Percentiles rank a stretch among this genome's conserved stretches.
These are phyloP conservation scores for Keqinozyma sinolaborantium DNA, from an alignment of 1,139 yeast genomes.

Conservation along the genomic window DNA sequence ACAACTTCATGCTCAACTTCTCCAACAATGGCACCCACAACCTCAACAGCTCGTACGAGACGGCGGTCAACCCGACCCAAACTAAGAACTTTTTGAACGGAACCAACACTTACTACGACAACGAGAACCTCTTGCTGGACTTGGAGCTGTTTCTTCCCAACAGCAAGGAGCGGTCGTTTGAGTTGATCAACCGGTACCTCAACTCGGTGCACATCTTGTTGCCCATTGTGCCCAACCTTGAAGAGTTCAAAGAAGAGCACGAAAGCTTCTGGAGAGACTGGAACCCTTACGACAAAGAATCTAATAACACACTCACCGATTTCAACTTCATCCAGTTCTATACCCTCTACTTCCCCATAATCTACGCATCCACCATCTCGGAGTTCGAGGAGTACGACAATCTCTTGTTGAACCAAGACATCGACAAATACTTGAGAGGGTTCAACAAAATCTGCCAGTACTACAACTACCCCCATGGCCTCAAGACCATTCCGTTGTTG, in stretches of 20 bases:
- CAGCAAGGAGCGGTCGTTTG: slow-evolving; percentile 44
- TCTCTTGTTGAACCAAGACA: slow-evolving; percentile 44
- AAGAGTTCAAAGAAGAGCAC: slow-evolving; percentile 44
- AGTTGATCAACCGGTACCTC: slow-evolving; percentile 44
- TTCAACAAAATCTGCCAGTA: slow-evolving; percentile 48
- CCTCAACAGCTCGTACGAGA: slow-evolving; percentile 9
- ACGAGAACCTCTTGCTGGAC: slow-evolving; percentile 33
- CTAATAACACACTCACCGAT: slow-evolving; percentile 14
- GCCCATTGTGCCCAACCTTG: slow-evolving; percentile 44
- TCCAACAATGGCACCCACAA: slow-evolving; percentile 7
- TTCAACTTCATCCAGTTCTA: slow-evolving; percentile 42
- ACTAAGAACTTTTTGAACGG: slow-evolving; percentile 41
- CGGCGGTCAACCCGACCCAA: slow-evolving; percentile 11
- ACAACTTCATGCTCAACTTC: background rate
- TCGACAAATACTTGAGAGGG: slow-evolving; percentile 43
- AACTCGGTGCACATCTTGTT: slow-evolving; percentile 52
- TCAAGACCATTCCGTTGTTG: slow-evolving; percentile 42
- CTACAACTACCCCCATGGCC: slow-evolving; percentile 51
- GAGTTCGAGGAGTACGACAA: slow-evolving; percentile 54
- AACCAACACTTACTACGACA: slow-evolving; percentile 39
- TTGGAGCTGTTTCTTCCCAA: slow-evolving; percentile 31
- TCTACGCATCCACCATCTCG: slow-evolving; percentile 52
- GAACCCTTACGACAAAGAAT: slow-evolving; percentile 13
- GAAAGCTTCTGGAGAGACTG: slow-evolving; percentile 46
- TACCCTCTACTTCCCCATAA: slow-evolving; percentile 45